These are phyloP conservation scores for Aspergillus melleus DNA, from an alignment of 2,329 filamentous ascomycete genomes.

Conservation along the genomic window DNA sequence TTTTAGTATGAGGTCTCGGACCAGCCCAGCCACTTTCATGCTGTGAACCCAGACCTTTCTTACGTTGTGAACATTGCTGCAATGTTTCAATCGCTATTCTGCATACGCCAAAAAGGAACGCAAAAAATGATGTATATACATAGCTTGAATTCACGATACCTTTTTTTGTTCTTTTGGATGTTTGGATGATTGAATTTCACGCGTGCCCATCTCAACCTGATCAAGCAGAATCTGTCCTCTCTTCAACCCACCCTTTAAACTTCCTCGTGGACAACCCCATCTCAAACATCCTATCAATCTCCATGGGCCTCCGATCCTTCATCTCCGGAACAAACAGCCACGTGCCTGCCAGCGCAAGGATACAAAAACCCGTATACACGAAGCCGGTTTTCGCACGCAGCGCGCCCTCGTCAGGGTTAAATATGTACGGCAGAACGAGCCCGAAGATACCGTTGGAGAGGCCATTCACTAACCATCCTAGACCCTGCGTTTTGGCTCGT, in stretches of 20 bases:
- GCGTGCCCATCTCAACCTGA: too few relatives aligned
- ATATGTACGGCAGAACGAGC: constrained; percentile 53
- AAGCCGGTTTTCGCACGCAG: constrained; percentile 45
- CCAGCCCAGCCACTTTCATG: too few relatives aligned
- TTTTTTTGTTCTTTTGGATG: too few relatives aligned
- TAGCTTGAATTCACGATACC: too few relatives aligned
- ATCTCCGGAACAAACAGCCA: constrained; percentile 56
- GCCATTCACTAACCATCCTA: constrained; percentile 45
- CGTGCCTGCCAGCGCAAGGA: constrained; percentile 32
- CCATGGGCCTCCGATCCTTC: constrained; percentile 48
- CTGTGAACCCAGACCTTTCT: too few relatives aligned
- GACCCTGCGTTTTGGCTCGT: constrained; percentile 39
- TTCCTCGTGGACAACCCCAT: constrained; percentile 19
- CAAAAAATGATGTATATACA: too few relatives aligned
- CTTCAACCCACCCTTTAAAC: constrained; percentile 24
- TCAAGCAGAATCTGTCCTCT: background rate
- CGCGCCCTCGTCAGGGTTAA: constrained; percentile 48
- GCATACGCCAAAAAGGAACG: too few relatives aligned
- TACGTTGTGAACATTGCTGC: too few relatives aligned
- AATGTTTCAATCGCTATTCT: too few relatives aligned
- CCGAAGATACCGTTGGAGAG: constrained; percentile 46
- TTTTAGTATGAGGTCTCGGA: too few relatives aligned
- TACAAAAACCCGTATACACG: constrained; percentile 38
- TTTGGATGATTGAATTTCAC: too few relatives aligned
- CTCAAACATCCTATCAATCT: constrained; percentile 49